These are phyloP conservation scores for Plasmopara halstedii DNA, from an alignment of 352 stramenopile species.

Conservation along the genomic window DNA sequence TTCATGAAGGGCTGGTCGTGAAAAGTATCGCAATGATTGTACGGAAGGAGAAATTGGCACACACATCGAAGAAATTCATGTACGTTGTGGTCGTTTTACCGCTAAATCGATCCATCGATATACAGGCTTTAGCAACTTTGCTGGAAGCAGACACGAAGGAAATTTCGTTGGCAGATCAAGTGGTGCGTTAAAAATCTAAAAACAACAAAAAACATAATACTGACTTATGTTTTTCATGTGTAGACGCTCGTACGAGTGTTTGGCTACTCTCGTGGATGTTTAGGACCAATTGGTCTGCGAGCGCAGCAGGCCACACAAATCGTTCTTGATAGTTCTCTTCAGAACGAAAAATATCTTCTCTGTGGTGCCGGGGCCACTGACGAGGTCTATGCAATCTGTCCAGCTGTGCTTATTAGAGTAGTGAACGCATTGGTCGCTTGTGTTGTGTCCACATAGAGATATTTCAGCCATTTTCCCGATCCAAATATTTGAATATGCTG, in stretches of 20 bases:
- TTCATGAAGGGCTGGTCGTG: slow-evolving; percentile 30
- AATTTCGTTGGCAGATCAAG: slow-evolving; percentile 37
- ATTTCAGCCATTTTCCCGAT: too few species aligned
- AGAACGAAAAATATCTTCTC: slow-evolving; percentile 26
- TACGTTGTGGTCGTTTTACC: slow-evolving; percentile 48
- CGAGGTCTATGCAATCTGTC: slow-evolving; percentile 44
- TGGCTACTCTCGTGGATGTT: slow-evolving; percentile 49
- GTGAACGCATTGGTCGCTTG: slow-evolving; percentile 5
- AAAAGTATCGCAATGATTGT: slow-evolving; percentile 58
- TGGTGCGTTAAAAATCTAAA: slow-evolving; percentile 9
- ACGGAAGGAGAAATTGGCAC: slow-evolving; percentile 4
- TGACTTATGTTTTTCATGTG: not conserved
- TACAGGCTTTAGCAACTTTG: slow-evolving; percentile 25
- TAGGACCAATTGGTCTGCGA: slow-evolving; percentile 55
- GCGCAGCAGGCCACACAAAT: slow-evolving; percentile 38
- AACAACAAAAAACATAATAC: not conserved
- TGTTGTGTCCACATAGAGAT: slow-evolving; percentile 15
- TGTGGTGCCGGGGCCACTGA: slow-evolving; percentile 40
- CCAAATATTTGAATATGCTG: too few species aligned
- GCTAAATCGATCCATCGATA: slow-evolving; percentile 45
- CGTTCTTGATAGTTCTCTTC: slow-evolving; percentile 35
- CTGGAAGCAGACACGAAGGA: slow-evolving; percentile 21
- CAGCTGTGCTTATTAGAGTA: slow-evolving; percentile 6
- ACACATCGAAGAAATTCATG: not conserved
- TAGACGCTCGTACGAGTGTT: slow-evolving; percentile 58